A percentile compares a stretch with the other conserved stretches of the same genome.
phyloP scores from a whole-genome alignment of 805 yeast species.

The Schwanniomyces pseudopolymorphus region DNA sequence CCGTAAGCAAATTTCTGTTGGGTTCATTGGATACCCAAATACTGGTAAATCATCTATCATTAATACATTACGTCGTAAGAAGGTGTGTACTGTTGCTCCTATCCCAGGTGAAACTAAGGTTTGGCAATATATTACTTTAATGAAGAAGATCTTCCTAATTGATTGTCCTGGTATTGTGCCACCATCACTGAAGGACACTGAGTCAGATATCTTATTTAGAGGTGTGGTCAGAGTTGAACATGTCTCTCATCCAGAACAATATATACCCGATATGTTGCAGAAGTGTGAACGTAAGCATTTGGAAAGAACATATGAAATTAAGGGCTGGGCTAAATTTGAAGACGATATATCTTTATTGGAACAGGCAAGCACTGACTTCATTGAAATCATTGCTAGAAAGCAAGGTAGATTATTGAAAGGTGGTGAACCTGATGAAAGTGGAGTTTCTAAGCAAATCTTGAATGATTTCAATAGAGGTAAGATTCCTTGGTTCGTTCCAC shows the following conservation, averaged over 20 bases:
- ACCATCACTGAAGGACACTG: slow-evolving; percentile 85
- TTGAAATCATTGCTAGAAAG: slow-evolving; percentile 89
- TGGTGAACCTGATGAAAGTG: slow-evolving; percentile 96
- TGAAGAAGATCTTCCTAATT: slow-evolving; percentile 92
- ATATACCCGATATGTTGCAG: slow-evolving; percentile 78
- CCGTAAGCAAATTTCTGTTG: slow-evolving; percentile 94
- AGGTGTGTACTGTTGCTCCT: slow-evolving; percentile 96
- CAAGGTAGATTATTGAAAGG: slow-evolving; percentile 92
- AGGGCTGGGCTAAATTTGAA: slow-evolving; percentile 71
- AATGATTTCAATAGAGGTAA: slow-evolving; percentile 96
- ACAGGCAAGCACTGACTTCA: slow-evolving; percentile 59
- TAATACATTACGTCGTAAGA: slow-evolving; percentile 89
- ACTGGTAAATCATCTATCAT: slow-evolving; percentile 97
- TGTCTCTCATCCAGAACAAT: slow-evolving; percentile 92
- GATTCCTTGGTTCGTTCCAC: slow-evolving; percentile 96
- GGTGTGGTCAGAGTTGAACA: slow-evolving; percentile 99
- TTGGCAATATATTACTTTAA: slow-evolving; percentile 96
- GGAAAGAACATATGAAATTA: slow-evolving; percentile 92
- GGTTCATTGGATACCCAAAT: slow-evolving; percentile 96
- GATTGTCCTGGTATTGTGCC: slow-evolving; percentile 99
- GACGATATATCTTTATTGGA: slow-evolving; percentile 48
- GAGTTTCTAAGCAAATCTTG: slow-evolving; percentile 85
- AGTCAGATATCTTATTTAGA: slow-evolving; percentile 87
- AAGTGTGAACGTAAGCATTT: slow-evolving; percentile 88
- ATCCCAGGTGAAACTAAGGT: slow-evolving; percentile 99